phyloP scores from a whole-genome alignment of 371 early-diverging fungal species.

The Quaeritorhiza haematococci region DNA sequence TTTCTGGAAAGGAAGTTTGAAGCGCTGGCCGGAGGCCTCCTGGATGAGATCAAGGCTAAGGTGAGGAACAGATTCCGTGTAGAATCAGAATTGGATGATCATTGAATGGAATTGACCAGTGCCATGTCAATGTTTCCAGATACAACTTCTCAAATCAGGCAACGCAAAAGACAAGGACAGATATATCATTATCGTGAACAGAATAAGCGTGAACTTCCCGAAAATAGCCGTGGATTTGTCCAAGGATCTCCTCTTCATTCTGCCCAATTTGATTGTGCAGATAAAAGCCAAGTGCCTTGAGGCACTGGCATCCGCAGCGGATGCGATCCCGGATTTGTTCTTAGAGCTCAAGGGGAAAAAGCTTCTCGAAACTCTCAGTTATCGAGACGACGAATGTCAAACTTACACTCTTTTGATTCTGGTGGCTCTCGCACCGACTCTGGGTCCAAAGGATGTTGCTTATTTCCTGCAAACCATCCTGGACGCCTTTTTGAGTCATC shows the following conservation, averaged over 20 bases:
- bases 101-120: neutral
- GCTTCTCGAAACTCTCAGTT: slow-evolving; percentile 36
- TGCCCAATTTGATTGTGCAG: slow-evolving; percentile 19
- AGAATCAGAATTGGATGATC: too few species aligned
- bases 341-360: slow-evolving; percentile 40
- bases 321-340: slow-evolving; percentile 45
- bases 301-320: slow-evolving; percentile 47
- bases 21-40: neutral
- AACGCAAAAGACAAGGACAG: slow-evolving; percentile 12
- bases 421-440: slow-evolving; percentile 34
- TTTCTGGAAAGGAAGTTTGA: slow-evolving; percentile 1
- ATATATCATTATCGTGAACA: slow-evolving; percentile 23
- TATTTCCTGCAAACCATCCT: slow-evolving; percentile 33
- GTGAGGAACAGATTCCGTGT: neutral
- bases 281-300: slow-evolving; percentile 44
- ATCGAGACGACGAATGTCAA: slow-evolving; percentile 56
- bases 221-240: slow-evolving; percentile 10
- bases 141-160: neutral
- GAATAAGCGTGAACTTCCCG: slow-evolving; percentile 28
- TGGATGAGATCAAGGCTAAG: neutral
- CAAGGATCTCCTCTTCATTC: slow-evolving; percentile 18
- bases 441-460: slow-evolving; percentile 36
- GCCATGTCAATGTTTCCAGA: neutral
- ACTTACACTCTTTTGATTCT: slow-evolving; percentile 46
- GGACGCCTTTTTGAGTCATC: slow-evolving; percentile 18